Conservation (phyloP, 495 filamentous ascomycete genomes). For the Cercophora sp. region DNA sequence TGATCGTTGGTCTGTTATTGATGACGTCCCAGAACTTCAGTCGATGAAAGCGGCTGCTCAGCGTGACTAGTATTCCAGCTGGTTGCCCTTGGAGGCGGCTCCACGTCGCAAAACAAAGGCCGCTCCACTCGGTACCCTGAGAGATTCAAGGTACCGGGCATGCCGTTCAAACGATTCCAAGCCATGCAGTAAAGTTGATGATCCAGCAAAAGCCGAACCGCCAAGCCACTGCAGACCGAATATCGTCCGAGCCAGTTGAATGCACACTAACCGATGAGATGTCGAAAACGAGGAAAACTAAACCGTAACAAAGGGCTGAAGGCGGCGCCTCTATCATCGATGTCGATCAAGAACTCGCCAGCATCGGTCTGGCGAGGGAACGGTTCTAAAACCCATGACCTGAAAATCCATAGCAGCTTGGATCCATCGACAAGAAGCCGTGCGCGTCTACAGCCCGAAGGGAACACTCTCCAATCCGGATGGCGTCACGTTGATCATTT, state of each 20-base stretch:
- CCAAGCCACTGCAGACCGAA: conserved; percentile 10
- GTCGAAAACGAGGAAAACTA: conserved; percentile 33
- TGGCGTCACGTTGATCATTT: conserved; percentile 51
- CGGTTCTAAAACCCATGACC: too few species aligned
- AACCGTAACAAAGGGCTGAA: conserved; percentile 27
- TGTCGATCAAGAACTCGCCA: conserved; percentile 20
- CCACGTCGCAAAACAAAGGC: background rate
- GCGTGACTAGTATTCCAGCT: conserved; percentile 15
- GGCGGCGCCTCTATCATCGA: conserved; percentile 27
- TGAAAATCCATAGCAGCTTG: too few species aligned
- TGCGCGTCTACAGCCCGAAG: conserved; percentile 21
- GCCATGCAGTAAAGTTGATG: conserved; percentile 6
- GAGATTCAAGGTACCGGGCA: conserved; percentile 23
- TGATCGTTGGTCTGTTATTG: conserved; percentile 7
- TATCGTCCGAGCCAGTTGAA: conserved; percentile 19
- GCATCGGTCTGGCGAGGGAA: background rate
- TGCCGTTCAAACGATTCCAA: conserved; percentile 31
- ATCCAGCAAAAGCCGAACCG: background rate
- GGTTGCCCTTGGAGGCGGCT: conserved; percentile 3
- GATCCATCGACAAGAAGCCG: conserved; percentile 28
- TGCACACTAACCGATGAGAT: conserved; percentile 25
- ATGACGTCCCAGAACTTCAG: background rate
- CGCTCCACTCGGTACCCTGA: conserved; percentile 21
- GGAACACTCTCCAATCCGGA: conserved; percentile 22
- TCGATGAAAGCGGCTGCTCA: conserved; percentile 11